These are phyloP conservation scores for Colletotrichum sp. DNA, from an alignment of 2,329 filamentous ascomycete genomes.

Conservation along the genomic window DNA sequence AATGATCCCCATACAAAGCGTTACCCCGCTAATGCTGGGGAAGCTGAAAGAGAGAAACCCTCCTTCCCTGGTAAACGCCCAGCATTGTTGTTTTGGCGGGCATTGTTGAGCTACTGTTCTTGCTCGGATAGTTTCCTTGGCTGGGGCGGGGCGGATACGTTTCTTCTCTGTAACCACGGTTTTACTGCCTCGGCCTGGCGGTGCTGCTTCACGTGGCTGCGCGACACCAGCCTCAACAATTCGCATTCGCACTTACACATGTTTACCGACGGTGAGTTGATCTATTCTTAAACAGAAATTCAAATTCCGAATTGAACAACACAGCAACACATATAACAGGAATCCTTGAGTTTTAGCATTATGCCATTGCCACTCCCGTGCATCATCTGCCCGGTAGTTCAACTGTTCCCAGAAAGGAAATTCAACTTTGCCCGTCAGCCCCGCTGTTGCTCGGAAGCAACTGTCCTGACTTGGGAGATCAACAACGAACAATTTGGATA, in stretches of 20 bases:
- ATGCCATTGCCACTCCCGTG: not conserved
- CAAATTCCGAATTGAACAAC: not conserved
- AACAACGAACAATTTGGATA: not conserved
- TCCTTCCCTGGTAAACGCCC: not conserved
- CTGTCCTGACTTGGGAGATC: not conserved
- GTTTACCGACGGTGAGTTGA: not conserved
- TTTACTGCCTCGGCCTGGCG: slow-evolving; percentile 2
- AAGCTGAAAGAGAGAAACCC: not conserved
- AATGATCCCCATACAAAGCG: not conserved
- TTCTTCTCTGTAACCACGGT: not conserved
- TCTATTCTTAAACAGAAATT: not conserved
- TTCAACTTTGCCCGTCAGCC: not conserved
- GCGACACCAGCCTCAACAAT: not conserved
- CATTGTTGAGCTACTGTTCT: not conserved
- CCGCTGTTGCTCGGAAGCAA: not conserved
- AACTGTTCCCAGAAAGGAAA: not conserved
- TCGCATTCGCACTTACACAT: not conserved
- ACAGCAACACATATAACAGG: not conserved
- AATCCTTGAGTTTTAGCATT: not conserved
- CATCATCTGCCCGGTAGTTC: not conserved
- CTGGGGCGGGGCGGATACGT: not conserved
- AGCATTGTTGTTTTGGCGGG: not conserved
- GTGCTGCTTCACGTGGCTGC: not conserved
- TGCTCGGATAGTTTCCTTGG: not conserved
- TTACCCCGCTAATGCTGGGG: not conserved